Evolutionary conservation across 352 stramenopile genomes (phyloP).

Genomic region (Discostella stelligera): DNA sequence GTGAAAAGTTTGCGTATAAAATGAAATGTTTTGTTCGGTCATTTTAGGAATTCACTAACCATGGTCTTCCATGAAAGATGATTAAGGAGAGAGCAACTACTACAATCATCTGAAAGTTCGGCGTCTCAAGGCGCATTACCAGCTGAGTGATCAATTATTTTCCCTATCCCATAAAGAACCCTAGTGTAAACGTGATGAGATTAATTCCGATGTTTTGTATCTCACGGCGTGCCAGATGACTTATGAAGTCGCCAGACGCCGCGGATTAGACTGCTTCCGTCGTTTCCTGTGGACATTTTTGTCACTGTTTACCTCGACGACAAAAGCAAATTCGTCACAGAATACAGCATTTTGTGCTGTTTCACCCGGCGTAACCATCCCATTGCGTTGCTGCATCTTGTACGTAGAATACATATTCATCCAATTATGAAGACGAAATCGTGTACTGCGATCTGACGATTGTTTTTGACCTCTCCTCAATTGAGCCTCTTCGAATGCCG

Average conservation of each 20-base stretch:
- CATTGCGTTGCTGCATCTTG: conserved; percentile 1
- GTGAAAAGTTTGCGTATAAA: too few species aligned
- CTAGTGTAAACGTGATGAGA: conserved; percentile 12
- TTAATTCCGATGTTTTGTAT: not conserved
- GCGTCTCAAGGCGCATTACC: too few species aligned
- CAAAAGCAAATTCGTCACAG: not conserved
- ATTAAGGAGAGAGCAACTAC: too few species aligned
- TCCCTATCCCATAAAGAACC: not conserved
- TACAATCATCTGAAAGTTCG: too few species aligned
- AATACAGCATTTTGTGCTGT: not conserved
- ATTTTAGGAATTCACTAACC: too few species aligned
- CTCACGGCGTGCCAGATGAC: not conserved
- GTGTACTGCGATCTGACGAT: not conserved
- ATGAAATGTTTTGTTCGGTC: too few species aligned
- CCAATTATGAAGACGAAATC: conserved; percentile 41
- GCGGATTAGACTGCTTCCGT: conserved; percentile 11
- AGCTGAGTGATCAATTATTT: too few species aligned
- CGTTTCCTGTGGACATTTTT: conserved; percentile 3
- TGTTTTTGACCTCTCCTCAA: not conserved
- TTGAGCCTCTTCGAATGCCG: conserved; percentile 32
- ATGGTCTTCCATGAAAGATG: too few species aligned
- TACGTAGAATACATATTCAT: conserved; percentile 23
- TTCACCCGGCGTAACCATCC: not conserved
- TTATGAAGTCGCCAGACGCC: not conserved
- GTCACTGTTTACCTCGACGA: conserved; percentile 11